Evolutionary conservation across 2,329 filamentous ascomycete genomes (phyloP).

Genomic region (Sclerotinia sclerotiorum): DNA sequence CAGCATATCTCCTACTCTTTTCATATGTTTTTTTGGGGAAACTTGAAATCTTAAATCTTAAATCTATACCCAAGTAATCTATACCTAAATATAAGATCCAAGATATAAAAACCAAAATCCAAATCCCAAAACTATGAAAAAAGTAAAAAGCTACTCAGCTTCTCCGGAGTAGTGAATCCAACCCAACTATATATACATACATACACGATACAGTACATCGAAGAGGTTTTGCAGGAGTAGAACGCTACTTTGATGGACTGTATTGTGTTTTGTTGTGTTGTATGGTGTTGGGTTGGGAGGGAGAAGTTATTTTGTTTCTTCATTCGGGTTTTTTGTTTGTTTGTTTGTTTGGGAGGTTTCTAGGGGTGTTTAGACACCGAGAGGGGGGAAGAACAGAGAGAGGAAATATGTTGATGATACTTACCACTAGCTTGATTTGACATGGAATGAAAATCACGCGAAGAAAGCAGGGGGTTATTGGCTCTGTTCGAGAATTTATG

Average conservation of each 20-base stretch:
- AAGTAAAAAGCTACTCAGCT: slow-evolving; percentile 26
- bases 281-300: background rate
- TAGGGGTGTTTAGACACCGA: too few species aligned
- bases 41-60: too few species aligned
- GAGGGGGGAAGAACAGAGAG: background rate
- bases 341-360: too few species aligned
- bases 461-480: background rate
- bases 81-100: too few species aligned
- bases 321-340: slow-evolving; percentile 31
- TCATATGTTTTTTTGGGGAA: background rate
- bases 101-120: background rate
- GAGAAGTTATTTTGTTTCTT: slow-evolving; percentile 34
- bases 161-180: slow-evolving; percentile 20
- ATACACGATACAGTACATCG: too few species aligned
- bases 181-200: too few species aligned
- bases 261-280: too few species aligned
- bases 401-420: background rate
- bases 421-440: background rate
- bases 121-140: background rate
- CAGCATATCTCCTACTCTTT: slow-evolving; percentile 31
- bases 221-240: slow-evolving; percentile 32
- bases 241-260: slow-evolving; percentile 29
- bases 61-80: too few species aligned
- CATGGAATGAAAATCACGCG: background rate
- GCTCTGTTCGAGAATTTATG: slow-evolving; percentile 1